These are phyloP conservation scores for Pseudocercospora cruenta DNA, from an alignment of 2,329 filamentous ascomycete species.

Conservation along the genomic window DNA sequence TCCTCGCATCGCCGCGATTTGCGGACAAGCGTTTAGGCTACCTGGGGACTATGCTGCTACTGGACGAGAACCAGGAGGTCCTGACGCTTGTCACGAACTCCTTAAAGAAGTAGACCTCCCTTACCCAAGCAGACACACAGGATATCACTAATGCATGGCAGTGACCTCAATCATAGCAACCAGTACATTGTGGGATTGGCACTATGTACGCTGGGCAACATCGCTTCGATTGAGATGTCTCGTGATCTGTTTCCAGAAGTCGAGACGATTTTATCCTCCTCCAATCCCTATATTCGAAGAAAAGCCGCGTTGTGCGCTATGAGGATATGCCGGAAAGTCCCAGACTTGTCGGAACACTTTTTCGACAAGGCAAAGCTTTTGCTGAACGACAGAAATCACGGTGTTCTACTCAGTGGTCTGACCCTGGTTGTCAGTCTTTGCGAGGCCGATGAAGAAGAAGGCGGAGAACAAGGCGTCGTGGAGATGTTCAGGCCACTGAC, in stretches of 20 bases:
- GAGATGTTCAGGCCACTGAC: constrained; percentile 88
- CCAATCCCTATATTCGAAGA: constrained; percentile 96
- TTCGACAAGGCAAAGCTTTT: constrained; percentile 88
- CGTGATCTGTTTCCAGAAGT: constrained; percentile 95
- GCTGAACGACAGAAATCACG: constrained; percentile 91
- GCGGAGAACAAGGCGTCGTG: constrained; percentile 83
- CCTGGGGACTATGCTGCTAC: constrained; percentile 88
- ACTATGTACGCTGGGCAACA: constrained; percentile 94
- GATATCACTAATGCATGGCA: constrained; percentile 44
- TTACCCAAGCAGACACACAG: background rate
- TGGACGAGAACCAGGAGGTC: constrained; percentile 99
- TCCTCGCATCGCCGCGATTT: constrained; percentile 93
- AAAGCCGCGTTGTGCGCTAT: constrained; percentile 99
- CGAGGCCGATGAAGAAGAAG: constrained; percentile 90
- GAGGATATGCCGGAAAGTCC: constrained; percentile 97
- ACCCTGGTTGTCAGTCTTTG: constrained; percentile 91
- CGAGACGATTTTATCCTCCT: constrained; percentile 85
- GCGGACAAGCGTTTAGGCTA: constrained; percentile 97
- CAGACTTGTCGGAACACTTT: constrained; percentile 96
- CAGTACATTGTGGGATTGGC: constrained; percentile 98
- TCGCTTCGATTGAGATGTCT: constrained; percentile 97
- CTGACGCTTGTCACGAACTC: constrained; percentile 97
- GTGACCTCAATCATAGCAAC: constrained; percentile 94
- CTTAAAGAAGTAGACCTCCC: constrained; percentile 76
- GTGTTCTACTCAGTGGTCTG: constrained; percentile 87